phyloP scores from a whole-genome alignment of 2,329 filamentous ascomycete genomes.

The Colletotrichum gigasporum region DNA sequence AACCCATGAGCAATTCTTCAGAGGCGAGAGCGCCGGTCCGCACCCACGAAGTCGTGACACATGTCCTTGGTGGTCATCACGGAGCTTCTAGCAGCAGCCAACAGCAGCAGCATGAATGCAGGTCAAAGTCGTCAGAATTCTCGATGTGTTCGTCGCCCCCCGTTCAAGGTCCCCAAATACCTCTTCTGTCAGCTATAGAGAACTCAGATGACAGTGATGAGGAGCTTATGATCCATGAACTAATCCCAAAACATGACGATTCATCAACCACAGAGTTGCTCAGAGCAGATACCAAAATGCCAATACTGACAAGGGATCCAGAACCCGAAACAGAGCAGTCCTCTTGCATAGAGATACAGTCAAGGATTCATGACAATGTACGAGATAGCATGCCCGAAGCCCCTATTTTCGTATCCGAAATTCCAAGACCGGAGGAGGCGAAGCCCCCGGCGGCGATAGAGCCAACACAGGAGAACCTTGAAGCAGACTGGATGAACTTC shows the following conservation, averaged over 20 bases:
- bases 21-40: not conserved
- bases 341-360: no score
- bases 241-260: not conserved
- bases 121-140: not conserved
- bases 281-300: no score
- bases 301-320: no score
- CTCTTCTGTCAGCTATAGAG: no score
- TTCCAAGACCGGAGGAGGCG: not conserved
- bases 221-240: not conserved
- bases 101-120: not conserved
- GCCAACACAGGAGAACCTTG: not conserved
- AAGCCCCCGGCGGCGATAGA: not conserved
- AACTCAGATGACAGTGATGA: not conserved
- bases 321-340: no score
- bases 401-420: not conserved
- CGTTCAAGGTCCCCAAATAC: not conserved
- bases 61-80: not conserved
- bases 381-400: no score
- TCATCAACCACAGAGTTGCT: no score
- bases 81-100: not conserved
- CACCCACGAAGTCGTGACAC: not conserved
- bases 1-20: not conserved
- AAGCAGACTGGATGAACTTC: constrained; percentile 26
- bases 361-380: no score
- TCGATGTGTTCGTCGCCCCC: not conserved